Evolutionary conservation across 148 eudicot genomes (phyloP).

Genomic region (Chenopodium berlandieri): DNA sequence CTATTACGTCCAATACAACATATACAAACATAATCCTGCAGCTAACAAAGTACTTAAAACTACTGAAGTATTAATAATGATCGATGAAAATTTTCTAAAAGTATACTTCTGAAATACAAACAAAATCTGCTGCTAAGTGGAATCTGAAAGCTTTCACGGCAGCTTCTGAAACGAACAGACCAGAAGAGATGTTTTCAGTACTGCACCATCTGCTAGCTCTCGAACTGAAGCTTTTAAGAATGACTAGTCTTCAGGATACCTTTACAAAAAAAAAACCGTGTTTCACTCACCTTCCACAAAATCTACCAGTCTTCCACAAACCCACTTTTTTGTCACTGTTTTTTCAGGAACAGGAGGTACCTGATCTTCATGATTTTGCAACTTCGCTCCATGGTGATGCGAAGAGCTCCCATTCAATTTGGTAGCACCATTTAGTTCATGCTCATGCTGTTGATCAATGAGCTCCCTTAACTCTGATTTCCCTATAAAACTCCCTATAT

Average conservation of each 20-base stretch:
- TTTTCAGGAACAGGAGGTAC: conserved; percentile 19
- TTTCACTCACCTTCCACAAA: conserved; percentile 42
- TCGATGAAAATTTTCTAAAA: conserved; percentile 14
- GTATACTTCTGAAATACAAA: neutral
- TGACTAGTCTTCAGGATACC: neutral
- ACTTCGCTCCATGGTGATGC: conserved; percentile 25
- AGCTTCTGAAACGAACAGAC: neutral
- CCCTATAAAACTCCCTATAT: conserved; percentile 12
- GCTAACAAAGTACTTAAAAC: conserved; percentile 3
- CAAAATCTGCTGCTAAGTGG: neutral
- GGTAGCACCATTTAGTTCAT: conserved; percentile 33
- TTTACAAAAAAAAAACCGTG: neutral
- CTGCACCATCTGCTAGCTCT: neutral
- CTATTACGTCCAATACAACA: neutral
- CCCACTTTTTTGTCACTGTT: conserved; percentile 60
- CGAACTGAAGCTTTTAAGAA: neutral
- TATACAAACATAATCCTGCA: conserved; percentile 13
- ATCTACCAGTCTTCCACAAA: conserved; percentile 87
- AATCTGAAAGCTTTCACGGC: neutral
- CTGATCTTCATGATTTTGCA: conserved; percentile 22
- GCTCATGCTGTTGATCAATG: conserved; percentile 14
- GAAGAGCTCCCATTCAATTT: conserved; percentile 19
- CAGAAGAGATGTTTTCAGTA: neutral
- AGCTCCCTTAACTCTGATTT: conserved; percentile 20
- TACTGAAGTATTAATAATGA: neutral